phyloP scores from a whole-genome alignment of 2,329 filamentous ascomycete genomes.

The Fusarium luffae region DNA sequence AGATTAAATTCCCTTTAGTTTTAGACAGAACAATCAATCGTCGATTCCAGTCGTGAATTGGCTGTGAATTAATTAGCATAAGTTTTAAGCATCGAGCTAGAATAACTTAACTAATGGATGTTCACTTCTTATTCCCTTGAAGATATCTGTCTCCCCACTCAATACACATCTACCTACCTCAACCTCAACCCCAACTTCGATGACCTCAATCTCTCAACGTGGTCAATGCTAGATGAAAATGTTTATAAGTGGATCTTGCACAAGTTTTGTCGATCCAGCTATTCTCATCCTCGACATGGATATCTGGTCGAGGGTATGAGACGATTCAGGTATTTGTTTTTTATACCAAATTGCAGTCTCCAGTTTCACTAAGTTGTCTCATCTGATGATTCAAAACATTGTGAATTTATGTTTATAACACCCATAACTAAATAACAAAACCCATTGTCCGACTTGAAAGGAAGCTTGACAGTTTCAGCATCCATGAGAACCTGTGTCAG shows the following conservation, averaged over 20 bases:
- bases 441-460: neutral
- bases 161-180: neutral
- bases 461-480: neutral
- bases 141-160: constrained; percentile 1
- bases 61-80: neutral
- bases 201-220: neutral
- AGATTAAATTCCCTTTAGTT: constrained; percentile 33
- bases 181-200: neutral
- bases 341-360: neutral
- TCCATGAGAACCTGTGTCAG: neutral
- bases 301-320: constrained; percentile 7
- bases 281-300: constrained; percentile 5
- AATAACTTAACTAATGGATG: neutral
- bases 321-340: neutral
- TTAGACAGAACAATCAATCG: constrained; percentile 20
- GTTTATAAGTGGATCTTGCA: neutral
- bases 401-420: constrained; percentile 2
- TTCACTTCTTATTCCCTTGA: neutral
- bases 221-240: neutral
- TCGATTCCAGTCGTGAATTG: constrained; percentile 6
- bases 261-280: constrained; percentile 5
- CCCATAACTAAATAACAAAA: neutral
- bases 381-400: neutral
- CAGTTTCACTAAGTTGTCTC: neutral
- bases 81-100: neutral